Evolutionary conservation across 169 alveolate species (phyloP).

Genomic region (Babesia divergens): DNA sequence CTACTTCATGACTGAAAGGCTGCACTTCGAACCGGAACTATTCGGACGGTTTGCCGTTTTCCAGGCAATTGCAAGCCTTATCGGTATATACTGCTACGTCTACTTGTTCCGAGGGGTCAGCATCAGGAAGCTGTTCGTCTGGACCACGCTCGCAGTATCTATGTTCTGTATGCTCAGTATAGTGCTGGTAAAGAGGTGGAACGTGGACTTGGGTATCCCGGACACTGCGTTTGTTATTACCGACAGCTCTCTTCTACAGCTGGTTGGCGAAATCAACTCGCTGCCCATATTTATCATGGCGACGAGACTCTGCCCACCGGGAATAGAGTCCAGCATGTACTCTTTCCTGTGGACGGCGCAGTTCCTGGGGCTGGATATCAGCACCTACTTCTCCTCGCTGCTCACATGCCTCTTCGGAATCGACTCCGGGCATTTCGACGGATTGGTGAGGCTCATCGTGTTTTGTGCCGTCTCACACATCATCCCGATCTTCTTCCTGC

Average conservation of each 20-base stretch:
- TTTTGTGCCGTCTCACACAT: constrained; percentile 71
- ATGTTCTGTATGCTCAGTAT: constrained; percentile 75
- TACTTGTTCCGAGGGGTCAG: constrained; percentile 69
- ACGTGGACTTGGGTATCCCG: constrained; percentile 73
- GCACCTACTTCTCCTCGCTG: constrained; percentile 77
- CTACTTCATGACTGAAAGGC: constrained; percentile 83
- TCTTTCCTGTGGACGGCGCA: constrained; percentile 80
- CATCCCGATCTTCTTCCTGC: constrained; percentile 63
- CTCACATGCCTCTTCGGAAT: constrained; percentile 74
- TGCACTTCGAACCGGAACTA: constrained; percentile 79
- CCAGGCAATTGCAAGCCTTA: constrained; percentile 80
- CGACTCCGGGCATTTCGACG: constrained; percentile 68
- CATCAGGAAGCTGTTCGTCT: constrained; percentile 68
- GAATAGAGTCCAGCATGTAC: constrained; percentile 83
- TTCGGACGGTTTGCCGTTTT: constrained; percentile 81
- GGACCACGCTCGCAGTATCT: constrained; percentile 76
- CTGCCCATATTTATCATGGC: constrained; percentile 83
- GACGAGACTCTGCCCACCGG: constrained; percentile 83
- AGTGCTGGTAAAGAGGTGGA: constrained; percentile 76
- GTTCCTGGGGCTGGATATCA: constrained; percentile 78
- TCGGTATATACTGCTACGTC: constrained; percentile 73
- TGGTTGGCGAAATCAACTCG: constrained; percentile 79
- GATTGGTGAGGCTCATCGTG: constrained; percentile 60
- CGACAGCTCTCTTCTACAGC: constrained; percentile 78
- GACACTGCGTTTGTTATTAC: constrained; percentile 80